Conservation (phyloP, 2,329 filamentous ascomycete species). For the Diaporthe citrichinensis region DNA sequence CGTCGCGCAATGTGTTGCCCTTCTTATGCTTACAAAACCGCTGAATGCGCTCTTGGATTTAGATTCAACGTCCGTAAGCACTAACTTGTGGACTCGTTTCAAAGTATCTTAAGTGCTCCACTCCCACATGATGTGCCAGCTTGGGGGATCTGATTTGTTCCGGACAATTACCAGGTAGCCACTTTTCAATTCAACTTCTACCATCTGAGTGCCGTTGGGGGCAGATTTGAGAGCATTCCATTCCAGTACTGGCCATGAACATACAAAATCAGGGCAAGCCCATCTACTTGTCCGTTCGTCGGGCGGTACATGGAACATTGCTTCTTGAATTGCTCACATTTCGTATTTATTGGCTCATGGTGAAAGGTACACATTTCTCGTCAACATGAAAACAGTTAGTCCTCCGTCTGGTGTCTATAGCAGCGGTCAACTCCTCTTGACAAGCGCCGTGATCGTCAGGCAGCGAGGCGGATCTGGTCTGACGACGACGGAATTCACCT, state of each 20-base stretch:
- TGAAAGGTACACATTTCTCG: not conserved
- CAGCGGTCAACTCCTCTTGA: not conserved
- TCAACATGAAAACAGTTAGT: too few relatives aligned
- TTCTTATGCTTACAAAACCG: not conserved
- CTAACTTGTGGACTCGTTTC: not conserved
- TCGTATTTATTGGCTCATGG: not conserved
- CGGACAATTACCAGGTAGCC: too few relatives aligned
- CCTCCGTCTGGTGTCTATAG: too few relatives aligned
- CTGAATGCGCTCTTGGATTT: not conserved
- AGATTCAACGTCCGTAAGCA: constrained; percentile 12
- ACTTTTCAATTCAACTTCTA: too few relatives aligned
- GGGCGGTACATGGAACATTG: not conserved
- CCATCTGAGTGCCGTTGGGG: too few relatives aligned
- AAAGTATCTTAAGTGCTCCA: not conserved
- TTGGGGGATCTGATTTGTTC: not conserved
- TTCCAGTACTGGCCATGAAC: not conserved
- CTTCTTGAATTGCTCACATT: not conserved
- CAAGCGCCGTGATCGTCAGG: not conserved
- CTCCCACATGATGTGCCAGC: not conserved
- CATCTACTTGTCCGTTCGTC: not conserved
- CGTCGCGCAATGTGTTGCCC: not conserved
- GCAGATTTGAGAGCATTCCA: not conserved
- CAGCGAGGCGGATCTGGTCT: not conserved
- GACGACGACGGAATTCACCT: not conserved
- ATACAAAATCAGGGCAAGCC: not conserved